These are phyloP conservation scores for Actinidia arguta DNA, from an alignment of 179 eudicot species.

Conservation along the genomic window DNA sequence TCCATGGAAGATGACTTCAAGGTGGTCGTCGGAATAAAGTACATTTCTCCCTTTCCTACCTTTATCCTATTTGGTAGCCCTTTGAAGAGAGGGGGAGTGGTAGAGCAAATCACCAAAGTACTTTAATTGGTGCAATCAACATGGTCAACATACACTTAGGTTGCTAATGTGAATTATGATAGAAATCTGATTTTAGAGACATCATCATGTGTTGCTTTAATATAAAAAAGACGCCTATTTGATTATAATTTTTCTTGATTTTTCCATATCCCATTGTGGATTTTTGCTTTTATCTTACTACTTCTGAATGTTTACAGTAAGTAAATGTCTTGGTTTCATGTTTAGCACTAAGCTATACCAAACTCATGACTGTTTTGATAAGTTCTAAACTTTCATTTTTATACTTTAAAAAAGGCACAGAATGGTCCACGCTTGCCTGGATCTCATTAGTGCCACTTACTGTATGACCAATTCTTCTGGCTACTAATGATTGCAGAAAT, in stretches of 20 bases:
- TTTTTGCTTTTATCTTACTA: constrained; percentile 35
- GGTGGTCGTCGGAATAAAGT: constrained; percentile 88
- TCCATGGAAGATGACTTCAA: constrained; percentile 93
- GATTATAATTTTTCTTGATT: background rate
- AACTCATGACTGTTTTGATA: background rate
- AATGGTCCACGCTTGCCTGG: constrained; percentile 44
- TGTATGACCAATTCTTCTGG: constrained; percentile 25
- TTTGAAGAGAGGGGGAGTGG: too few species aligned
- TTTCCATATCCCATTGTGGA: constrained; percentile 53
- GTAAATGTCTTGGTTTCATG: background rate
- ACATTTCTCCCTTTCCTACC: background rate
- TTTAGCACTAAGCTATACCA: too few species aligned
- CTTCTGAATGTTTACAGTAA: constrained; percentile 48
- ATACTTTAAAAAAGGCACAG: constrained; percentile 21
- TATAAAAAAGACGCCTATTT: too few species aligned
- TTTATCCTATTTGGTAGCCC: background rate
- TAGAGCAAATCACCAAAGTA: too few species aligned
- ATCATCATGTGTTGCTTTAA: too few species aligned
- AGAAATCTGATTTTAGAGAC: too few species aligned
- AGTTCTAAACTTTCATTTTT: background rate
- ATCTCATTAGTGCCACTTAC: constrained; percentile 43
- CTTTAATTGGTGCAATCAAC: too few species aligned
- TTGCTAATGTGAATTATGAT: too few species aligned
- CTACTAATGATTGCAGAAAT: constrained; percentile 9
- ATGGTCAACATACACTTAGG: too few species aligned